A percentile compares a stretch with the other conserved stretches of the same genome.
Evolutionary conservation across 2,329 filamentous ascomycete genomes (phyloP).

Genomic region (Aspergillus aculeatus): DNA sequence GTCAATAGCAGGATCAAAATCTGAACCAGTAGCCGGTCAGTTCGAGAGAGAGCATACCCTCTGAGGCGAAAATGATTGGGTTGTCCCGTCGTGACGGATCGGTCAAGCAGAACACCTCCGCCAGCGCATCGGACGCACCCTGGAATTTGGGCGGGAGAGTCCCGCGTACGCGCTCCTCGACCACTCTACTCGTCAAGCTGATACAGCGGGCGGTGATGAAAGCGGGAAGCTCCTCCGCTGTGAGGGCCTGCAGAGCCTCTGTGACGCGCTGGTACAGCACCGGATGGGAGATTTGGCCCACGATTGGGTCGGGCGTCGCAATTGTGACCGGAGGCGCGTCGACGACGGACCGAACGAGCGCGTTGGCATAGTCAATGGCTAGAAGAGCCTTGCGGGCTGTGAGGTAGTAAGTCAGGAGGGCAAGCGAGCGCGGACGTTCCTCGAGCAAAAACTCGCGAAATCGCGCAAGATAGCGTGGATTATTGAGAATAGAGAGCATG

Average conservation of each 20-base stretch:
- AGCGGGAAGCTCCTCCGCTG: slow-evolving; percentile 67
- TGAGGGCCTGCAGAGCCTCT: slow-evolving; percentile 64
- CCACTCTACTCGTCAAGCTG: slow-evolving; percentile 67
- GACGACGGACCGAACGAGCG: slow-evolving; percentile 60
- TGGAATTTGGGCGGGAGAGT: slow-evolving; percentile 63
- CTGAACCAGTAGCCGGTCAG: no score
- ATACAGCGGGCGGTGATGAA: slow-evolving; percentile 70
- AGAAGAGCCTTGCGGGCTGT: slow-evolving; percentile 69
- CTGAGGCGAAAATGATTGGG: slow-evolving; percentile 73
- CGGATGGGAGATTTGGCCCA: slow-evolving; percentile 55
- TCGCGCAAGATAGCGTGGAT: slow-evolving; percentile 60
- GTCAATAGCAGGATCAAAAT: no score
- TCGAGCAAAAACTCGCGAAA: slow-evolving; percentile 67
- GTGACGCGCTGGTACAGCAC: slow-evolving; percentile 62
- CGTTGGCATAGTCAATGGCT: slow-evolving; percentile 70
- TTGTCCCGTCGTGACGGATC: slow-evolving; percentile 72
- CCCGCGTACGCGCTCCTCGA: slow-evolving; percentile 66
- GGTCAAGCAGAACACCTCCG: slow-evolving; percentile 74
- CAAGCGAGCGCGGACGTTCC: slow-evolving; percentile 61
- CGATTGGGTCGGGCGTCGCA: slow-evolving; percentile 54
- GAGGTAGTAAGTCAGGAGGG: slow-evolving; percentile 68
- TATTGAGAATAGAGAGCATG: slow-evolving; percentile 63
- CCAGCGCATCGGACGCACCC: slow-evolving; percentile 71
- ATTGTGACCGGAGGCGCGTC: slow-evolving; percentile 53
- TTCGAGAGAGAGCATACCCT: slow-evolving; percentile 51